Conservation (phyloP, 1,284 basidiomycete genomes). For the Fomitopsis palustris region DNA sequence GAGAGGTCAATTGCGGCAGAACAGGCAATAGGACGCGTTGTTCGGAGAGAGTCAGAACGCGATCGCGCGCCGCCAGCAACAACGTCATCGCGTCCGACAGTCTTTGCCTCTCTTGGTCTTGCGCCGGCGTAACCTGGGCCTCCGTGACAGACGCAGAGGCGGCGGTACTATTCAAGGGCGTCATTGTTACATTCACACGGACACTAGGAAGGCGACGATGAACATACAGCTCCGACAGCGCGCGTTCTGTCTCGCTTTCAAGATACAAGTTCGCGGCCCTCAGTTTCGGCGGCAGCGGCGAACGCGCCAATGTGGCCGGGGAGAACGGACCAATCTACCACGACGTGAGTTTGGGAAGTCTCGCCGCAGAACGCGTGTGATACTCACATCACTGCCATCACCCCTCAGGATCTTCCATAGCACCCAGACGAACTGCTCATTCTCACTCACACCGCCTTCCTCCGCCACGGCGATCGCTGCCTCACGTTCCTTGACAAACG, state of each 20-base stretch:
- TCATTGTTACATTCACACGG: constrained; percentile 30
- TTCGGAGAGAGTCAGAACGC: constrained; percentile 68
- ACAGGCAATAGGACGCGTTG: constrained; percentile 53
- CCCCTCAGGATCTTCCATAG: constrained; percentile 79
- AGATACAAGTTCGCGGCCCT: constrained; percentile 63
- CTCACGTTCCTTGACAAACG: constrained; percentile 63
- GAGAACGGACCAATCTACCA: constrained; percentile 72
- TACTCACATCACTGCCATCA: constrained; percentile 69
- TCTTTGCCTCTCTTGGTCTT: constrained; percentile 35
- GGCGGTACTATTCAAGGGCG: no score
- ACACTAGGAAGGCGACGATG: no score
- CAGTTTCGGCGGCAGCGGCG: constrained; percentile 66
- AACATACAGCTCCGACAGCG: constrained; percentile 26
- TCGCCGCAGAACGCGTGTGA: not conserved
- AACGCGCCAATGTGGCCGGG: constrained; percentile 63
- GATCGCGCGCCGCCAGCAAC: constrained; percentile 60
- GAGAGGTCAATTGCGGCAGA: constrained; percentile 45
- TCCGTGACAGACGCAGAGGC: constrained; percentile 11
- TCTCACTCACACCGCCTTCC: constrained; percentile 52
- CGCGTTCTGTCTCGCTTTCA: constrained; percentile 51
- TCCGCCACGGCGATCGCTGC: constrained; percentile 47
- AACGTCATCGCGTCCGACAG: constrained; percentile 57
- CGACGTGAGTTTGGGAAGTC: constrained; percentile 1
- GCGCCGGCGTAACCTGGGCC: constrained; percentile 26
- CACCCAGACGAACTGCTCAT: constrained; percentile 77